These are phyloP conservation scores for Fonsecaea nubica DNA, from an alignment of 2,329 filamentous ascomycete species.

Conservation along the genomic window DNA sequence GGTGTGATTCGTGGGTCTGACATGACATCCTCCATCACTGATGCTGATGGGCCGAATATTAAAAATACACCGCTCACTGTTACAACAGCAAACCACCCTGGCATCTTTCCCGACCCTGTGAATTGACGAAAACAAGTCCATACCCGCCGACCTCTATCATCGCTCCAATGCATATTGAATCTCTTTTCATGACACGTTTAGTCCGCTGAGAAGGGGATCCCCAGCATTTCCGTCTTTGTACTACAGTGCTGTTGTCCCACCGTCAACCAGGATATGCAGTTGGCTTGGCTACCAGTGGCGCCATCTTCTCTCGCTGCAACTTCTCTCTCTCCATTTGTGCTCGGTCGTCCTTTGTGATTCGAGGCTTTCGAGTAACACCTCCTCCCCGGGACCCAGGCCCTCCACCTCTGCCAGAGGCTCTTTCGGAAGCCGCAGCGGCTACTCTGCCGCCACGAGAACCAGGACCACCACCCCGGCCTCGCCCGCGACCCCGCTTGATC, in stretches of 20 bases:
- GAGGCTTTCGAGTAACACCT: slow-evolving; percentile 76
- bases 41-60: neutral
- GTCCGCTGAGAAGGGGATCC: neutral
- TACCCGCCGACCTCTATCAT: neutral
- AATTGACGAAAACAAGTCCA: neutral
- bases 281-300: slow-evolving; percentile 43
- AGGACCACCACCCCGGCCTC: slow-evolving; percentile 59
- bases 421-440: slow-evolving; percentile 35
- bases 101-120: neutral
- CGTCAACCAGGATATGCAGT: slow-evolving; percentile 29
- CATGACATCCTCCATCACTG: neutral
- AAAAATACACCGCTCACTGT: neutral
- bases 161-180: neutral
- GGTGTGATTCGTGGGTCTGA: neutral
- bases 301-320: slow-evolving; percentile 69
- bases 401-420: slow-evolving; percentile 33
- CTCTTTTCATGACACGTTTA: neutral
- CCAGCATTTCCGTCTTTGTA: neutral
- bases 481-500: slow-evolving; percentile 63
- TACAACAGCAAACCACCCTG: neutral
- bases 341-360: slow-evolving; percentile 84
- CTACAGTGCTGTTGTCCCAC: neutral
- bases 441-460: slow-evolving; percentile 52
- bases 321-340: slow-evolving; percentile 82
- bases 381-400: slow-evolving; percentile 39